Conservation (phyloP, 129 eudicot genomes). For the Silybum marianum region DNA sequence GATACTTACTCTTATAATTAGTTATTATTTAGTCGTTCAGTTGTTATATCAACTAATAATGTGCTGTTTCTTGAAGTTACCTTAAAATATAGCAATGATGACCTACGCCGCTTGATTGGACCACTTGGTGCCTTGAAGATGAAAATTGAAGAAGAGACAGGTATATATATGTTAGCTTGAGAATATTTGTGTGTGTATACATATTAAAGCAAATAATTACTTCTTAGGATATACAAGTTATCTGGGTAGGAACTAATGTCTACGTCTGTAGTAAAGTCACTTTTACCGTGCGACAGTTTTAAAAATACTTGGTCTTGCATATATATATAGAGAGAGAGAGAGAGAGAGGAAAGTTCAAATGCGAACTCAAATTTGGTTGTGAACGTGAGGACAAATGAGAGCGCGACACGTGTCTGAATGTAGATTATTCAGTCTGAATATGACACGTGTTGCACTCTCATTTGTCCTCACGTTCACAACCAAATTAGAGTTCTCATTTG, state of each 20-base stretch:
- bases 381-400: no score
- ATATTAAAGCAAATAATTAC: constrained; percentile 5
- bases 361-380: no score
- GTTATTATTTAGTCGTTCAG: background rate
- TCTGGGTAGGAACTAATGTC: background rate
- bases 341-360: no score
- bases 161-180: constrained; percentile 37
- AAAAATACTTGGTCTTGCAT: background rate
- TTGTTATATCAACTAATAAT: constrained; percentile 5
- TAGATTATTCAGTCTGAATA: no score
- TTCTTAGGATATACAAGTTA: background rate
- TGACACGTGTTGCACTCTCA: no score
- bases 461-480: no score
- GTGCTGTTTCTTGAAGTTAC: constrained; percentile 51
- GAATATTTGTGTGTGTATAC: background rate
- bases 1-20: background rate
- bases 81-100: constrained; percentile 80
- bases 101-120: constrained; percentile 85
- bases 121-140: constrained; percentile 88
- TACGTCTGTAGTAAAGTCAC: background rate
- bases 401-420: no score
- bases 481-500: no score
- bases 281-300: background rate
- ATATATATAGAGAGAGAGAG: no score
- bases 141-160: constrained; percentile 94